Evolutionary conservation across 2,329 filamentous ascomycete species (phyloP), one percentile per base, ranked within the genome.

Genomic region (Colletotrichum lindemuthianum): DNA sequence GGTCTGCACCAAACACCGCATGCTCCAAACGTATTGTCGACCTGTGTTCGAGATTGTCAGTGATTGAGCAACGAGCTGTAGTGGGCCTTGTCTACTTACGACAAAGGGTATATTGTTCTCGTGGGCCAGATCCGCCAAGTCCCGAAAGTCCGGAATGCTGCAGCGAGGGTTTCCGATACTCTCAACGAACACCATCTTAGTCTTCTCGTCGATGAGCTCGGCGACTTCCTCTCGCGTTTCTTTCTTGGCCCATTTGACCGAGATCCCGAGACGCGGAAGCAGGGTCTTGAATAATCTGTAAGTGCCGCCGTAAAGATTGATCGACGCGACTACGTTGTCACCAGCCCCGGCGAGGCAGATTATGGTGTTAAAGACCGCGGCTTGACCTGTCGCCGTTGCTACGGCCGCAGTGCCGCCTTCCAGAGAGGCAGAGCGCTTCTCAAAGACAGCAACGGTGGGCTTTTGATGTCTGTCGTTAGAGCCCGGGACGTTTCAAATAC

Each of bases 261-360:
- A 47, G 2, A 55, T 55, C 2, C 52, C 52, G 0, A 59, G 55
- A 8, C 55, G 45, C 4, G 55, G 55, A 2, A 59, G 55, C 69
- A 93, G 86, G 47, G 97, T 93, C 81, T 97, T 97, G 81, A 97
- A 88, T 81, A 97, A 94, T 81, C 97, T 97, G 83, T 97, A 97
- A 10, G 94, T 97, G 75, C 93, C 94, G 69, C 94, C 94, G 79
- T 97, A 97, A 63, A 97, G 82, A 79, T 96, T 97, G 55, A 90
- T 90, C 2, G 94, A 97, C 11, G 92, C 90, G 48, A 97, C 86
- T 70, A 97, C 97, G 82, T 97, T 97, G 82, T 97, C 94, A 47
- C 94, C 92, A 92, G n/a, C 97, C 88, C 7, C 93, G 89, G 88
- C 84, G 72, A 97, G 89, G 59, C 93, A 84, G 83, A 97, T 93